Evolutionary conservation across 2,329 filamentous ascomycete species (phyloP).

Genomic region (Fusarium sulawesiense): DNA sequence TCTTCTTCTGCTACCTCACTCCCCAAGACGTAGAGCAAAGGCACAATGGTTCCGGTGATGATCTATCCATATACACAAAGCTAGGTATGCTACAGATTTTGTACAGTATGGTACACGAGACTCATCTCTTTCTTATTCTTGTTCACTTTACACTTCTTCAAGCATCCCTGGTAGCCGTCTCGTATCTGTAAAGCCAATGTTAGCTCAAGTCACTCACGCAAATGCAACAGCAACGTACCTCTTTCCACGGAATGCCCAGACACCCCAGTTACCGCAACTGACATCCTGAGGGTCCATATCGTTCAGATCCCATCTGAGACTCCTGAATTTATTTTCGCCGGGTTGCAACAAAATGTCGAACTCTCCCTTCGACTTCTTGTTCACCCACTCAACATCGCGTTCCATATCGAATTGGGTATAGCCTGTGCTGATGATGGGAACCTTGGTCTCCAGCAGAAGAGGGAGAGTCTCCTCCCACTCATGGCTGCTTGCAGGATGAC

Average conservation of each 20-base stretch:
- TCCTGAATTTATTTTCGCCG: constrained; percentile 93
- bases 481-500: constrained; percentile 90
- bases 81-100: constrained; percentile 38
- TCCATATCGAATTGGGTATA: constrained; percentile 97
- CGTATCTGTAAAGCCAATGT: constrained; percentile 60
- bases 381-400: constrained; percentile 89
- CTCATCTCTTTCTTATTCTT: constrained; percentile 1
- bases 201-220: background rate
- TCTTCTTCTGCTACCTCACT: constrained; percentile 15
- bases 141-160: constrained; percentile 22
- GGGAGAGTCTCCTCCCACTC: constrained; percentile 96
- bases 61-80: constrained; percentile 26
- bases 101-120: constrained; percentile 37
- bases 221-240: constrained; percentile 68
- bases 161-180: constrained; percentile 68
- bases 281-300: constrained; percentile 94
- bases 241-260: constrained; percentile 98
- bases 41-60: constrained; percentile 11
- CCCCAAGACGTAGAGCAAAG: background rate
- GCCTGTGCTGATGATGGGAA: constrained; percentile 92
- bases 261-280: constrained; percentile 95
- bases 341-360: constrained; percentile 93
- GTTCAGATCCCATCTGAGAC: constrained; percentile 95
- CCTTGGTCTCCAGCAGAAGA: constrained; percentile 91
- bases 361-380: constrained; percentile 86